These are phyloP conservation scores for Plasmodium yoelii DNA, from an alignment of 169 alveolate species.

Conservation along the genomic window DNA sequence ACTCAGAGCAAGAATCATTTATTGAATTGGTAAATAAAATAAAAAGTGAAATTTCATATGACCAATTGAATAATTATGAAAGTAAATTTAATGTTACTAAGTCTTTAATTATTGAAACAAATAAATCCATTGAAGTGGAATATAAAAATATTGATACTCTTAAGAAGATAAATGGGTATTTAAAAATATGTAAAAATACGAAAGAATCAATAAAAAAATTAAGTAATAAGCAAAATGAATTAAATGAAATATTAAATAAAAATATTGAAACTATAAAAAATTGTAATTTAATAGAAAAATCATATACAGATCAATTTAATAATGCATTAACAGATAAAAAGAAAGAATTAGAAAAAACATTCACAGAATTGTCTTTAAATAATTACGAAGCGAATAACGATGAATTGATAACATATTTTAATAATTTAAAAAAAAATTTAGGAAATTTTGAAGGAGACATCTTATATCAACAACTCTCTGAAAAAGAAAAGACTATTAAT, in stretches of 20 bases:
- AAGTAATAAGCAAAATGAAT: neutral
- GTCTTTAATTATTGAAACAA: neutral
- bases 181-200: neutral
- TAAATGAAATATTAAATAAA: constrained; percentile 4
- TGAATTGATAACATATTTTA: too few species aligned
- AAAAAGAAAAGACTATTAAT: too few species aligned
- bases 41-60: neutral
- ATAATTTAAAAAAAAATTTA: too few species aligned
- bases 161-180: neutral
- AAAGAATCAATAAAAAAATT: neutral
- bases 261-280: neutral
- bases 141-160: constrained; percentile 1
- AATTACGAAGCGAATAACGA: too few species aligned
- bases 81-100: neutral
- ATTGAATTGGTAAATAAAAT: too few species aligned
- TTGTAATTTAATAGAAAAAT: constrained; percentile 7
- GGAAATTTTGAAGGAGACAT: too few species aligned
- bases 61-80: constrained; percentile 1
- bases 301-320: neutral
- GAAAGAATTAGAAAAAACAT: too few species aligned
- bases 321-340: neutral
- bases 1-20: too few species aligned
- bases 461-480: too few species aligned
- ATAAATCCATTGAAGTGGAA: constrained; percentile 4
- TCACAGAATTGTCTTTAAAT: too few species aligned